phyloP scores from a whole-genome alignment of 371 early-diverging fungal species.

The Rhizopus arrhizus region DNA sequence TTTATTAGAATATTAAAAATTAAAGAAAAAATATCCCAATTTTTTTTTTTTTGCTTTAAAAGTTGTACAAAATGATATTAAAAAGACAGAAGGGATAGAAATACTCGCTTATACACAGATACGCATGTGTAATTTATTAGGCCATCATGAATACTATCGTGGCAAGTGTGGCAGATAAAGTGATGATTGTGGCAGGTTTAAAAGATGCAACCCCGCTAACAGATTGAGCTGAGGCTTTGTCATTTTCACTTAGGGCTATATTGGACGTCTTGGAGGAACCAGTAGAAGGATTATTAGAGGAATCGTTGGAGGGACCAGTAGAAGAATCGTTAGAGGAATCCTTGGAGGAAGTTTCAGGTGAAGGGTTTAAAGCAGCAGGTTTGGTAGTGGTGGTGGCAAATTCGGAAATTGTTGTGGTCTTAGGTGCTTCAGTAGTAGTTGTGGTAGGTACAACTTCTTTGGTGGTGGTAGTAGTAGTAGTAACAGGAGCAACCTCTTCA shows the following conservation, averaged over 20 bases:
- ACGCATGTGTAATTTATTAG: not conserved
- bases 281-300: not conserved
- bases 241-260: not conserved
- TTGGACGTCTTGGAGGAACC: not conserved
- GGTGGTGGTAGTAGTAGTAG: not conserved
- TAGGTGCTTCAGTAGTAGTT: constrained; percentile 1
- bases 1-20: no score
- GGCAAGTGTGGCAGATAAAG: not conserved
- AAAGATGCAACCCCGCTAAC: constrained; percentile 8
- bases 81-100: no score
- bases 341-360: constrained; percentile 2
- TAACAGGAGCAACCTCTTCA: not conserved
- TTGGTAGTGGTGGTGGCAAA: constrained; percentile 3
- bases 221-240: constrained; percentile 19
- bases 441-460: not conserved
- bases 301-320: not conserved
- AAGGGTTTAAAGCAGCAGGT: constrained; percentile 3
- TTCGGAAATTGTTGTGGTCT: not conserved
- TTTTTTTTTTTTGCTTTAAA: no score
- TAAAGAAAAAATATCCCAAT: no score
- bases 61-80: no score
- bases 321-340: not conserved
- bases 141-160: constrained; percentile 3
- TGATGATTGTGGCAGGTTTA: constrained; percentile 5
- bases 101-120: no score